Evolutionary conservation across 345 rosid species (phyloP).

Genomic region (Gynandropsis gynandra): DNA sequence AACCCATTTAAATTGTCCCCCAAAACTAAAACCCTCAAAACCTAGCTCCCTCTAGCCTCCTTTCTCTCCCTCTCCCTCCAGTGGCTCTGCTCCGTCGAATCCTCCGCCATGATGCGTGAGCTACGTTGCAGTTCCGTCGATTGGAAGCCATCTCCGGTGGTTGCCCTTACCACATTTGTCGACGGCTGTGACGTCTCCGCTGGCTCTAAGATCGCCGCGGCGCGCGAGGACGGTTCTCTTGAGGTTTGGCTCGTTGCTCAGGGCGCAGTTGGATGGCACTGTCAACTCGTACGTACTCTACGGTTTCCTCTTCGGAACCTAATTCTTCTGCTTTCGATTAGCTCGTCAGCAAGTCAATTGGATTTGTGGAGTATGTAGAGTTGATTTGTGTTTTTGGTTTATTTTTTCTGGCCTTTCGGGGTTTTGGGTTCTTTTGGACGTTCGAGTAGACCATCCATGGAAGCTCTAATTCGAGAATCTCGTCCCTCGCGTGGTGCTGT

Average conservation of each 20-base stretch:
- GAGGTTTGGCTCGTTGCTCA: conserved; percentile 97
- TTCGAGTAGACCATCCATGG: conserved; percentile 66
- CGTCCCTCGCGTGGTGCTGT: conserved; percentile 71
- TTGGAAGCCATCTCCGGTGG: conserved; percentile 87
- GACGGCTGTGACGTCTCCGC: conserved; percentile 76
- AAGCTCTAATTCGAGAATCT: conserved; percentile 58
- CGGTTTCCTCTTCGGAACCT: conserved; percentile 3
- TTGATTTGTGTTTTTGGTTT: conserved; percentile 2
- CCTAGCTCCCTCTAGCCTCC: neutral
- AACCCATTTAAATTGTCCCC: too few relatives aligned
- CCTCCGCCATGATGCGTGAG: conserved; percentile 31
- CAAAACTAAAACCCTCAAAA: neutral
- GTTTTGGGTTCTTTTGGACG: too few relatives aligned
- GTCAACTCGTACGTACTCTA: conserved; percentile 67
- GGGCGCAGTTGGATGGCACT: conserved; percentile 89
- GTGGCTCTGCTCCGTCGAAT: conserved; percentile 1
- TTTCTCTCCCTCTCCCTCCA: neutral
- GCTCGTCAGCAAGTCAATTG: neutral
- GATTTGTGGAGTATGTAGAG: neutral
- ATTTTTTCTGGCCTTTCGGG: neutral
- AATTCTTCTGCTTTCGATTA: conserved; percentile 1
- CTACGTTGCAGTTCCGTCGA: conserved; percentile 64
- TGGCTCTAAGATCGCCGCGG: conserved; percentile 73
- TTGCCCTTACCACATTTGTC: conserved; percentile 71
- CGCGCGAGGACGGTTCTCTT: conserved; percentile 82